Percentiles rank a stretch among this genome's conserved stretches.
These are phyloP conservation scores for Cladorrhinum samala DNA, from an alignment of 495 filamentous ascomycete species.

Conservation along the genomic window DNA sequence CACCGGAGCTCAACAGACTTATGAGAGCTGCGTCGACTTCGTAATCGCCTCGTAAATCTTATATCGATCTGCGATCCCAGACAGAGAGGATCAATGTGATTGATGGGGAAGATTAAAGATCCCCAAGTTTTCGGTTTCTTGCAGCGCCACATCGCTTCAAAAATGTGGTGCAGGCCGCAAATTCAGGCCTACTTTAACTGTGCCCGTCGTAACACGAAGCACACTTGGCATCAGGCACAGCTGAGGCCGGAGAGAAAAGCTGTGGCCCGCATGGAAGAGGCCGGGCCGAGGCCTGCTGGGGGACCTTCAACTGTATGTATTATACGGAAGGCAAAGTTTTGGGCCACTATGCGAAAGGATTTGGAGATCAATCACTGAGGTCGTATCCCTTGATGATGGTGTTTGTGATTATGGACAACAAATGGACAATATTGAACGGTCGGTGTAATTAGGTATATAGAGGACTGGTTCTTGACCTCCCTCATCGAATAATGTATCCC, in stretches of 20 bases:
- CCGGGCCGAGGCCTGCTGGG: neutral
- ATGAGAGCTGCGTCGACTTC: constrained; percentile 6
- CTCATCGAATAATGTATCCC: too few species aligned
- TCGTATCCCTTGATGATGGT: neutral
- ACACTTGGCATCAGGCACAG: neutral
- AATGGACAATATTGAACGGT: too few species aligned
- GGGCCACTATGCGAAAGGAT: neutral
- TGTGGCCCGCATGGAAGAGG: neutral
- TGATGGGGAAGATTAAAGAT: neutral
- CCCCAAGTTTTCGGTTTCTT: neutral
- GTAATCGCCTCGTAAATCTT: neutral
- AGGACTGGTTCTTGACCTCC: too few species aligned
- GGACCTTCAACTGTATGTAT: neutral
- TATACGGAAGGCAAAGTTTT: neutral
- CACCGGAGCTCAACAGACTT: constrained; percentile 1
- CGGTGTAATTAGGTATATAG: neutral
- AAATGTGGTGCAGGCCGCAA: neutral
- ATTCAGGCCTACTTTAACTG: too few species aligned
- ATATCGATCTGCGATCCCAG: too few species aligned
- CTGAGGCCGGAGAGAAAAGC: too few species aligned
- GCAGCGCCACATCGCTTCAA: neutral
- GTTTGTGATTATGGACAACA: neutral
- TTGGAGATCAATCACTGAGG: neutral
- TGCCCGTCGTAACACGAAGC: neutral
- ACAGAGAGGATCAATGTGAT: neutral